Conservation (phyloP, 164 flowering plant genomes). For the Macadamia integrifolia region DNA sequence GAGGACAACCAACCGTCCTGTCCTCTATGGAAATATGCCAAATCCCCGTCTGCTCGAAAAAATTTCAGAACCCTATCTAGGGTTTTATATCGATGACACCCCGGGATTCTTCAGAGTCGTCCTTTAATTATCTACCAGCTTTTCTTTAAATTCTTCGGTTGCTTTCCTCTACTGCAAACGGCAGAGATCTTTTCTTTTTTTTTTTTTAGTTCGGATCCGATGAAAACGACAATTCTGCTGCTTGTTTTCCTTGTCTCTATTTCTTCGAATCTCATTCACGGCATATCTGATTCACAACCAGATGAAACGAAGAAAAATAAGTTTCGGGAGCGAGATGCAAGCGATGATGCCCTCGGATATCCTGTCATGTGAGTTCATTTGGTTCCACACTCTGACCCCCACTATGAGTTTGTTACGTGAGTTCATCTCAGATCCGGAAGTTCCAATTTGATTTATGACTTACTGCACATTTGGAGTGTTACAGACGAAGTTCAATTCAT, state of each 20-base stretch:
- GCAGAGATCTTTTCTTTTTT: background rate
- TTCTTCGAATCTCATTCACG: constrained; percentile 3
- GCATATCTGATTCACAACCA: constrained; percentile 11
- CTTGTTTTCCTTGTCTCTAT: constrained; percentile 7
- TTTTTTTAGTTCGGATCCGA: constrained; percentile 12
- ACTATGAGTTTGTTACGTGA: background rate
- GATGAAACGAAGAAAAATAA: constrained; percentile 47
- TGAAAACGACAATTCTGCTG: constrained; percentile 14
- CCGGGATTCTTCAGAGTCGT: background rate
- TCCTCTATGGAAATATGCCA: too few relatives aligned
- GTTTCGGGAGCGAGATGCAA: constrained; percentile 76
- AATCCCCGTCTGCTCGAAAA: too few relatives aligned
- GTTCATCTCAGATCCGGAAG: background rate
- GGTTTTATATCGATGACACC: too few relatives aligned
- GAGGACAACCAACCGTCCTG: too few relatives aligned
- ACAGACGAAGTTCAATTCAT: background rate
- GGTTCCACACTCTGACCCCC: background rate
- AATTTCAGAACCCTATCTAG: too few relatives aligned
- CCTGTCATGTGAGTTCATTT: constrained; percentile 57
- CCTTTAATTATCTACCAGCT: background rate
- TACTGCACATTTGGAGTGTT: background rate
- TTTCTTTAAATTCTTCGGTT: background rate
- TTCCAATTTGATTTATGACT: background rate
- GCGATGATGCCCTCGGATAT: constrained; percentile 69
- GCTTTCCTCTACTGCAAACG: background rate